Evolutionary conservation across 768 basidiomycete genomes (phyloP), one percentile per base, ranked within the genome.

Genomic region (Austroboletus eburneus): DNA sequence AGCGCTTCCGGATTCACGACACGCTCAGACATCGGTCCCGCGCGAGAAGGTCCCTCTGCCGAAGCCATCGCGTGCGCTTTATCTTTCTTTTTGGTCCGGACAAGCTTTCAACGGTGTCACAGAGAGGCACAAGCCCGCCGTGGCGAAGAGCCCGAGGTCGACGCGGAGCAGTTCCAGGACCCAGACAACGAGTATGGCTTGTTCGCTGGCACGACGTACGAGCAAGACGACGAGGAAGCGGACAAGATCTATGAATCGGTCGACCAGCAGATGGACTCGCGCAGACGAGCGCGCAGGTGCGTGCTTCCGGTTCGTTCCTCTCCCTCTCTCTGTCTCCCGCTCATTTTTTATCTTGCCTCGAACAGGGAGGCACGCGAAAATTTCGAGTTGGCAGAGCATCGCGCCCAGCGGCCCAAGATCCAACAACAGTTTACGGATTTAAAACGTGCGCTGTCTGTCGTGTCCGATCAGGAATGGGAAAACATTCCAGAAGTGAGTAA

Each of bases 1-100:
- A 93, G 91, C 70, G 93, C 93, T 41, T 95, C 93, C 38, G 93
- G 93, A 48, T 98, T 97, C 70, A 98, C 95, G 0, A 98, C 95
- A 6, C 87, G 94, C 39, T 95, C 92, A 34, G 96, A 98, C 82
- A 98, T 99, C 49, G 96, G 96, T 62, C 96, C 96, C 29, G 96
- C 96, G 8, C 75, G 96, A 65, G 94, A 96, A 61, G 92, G 91
- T 0, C 92, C 94, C 0, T 90, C 89, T 16, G 93, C 91, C 25
- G 92, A 94, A 68, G 83, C 84, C 0, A 75, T 95, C 41, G 94
- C 91, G 85, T 91, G 56, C 40, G 87, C 78, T 14, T 14, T 4
- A 5, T 27, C n/a, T n/a, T n/a, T n/a, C n/a, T n/a, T n/a, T n/a
- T n/a, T n/a, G n/a, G n/a, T n/a, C n/a, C n/a, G n/a, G n/a, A n/a